phyloP scores from a whole-genome alignment of 352 stramenopile genomes.

The Bremia lactucae region DNA sequence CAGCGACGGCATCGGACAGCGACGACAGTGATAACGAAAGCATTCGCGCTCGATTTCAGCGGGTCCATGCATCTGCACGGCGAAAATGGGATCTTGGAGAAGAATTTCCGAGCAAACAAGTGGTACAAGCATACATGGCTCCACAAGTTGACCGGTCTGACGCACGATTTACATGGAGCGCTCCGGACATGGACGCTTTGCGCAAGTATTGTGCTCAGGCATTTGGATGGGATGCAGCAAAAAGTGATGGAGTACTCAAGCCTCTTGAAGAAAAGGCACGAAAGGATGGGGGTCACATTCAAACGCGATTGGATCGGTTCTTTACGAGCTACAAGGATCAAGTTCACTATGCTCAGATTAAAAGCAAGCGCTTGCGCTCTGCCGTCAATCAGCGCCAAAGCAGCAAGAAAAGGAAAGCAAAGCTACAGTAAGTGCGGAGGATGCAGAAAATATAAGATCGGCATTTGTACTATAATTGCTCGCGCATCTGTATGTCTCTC shows the following conservation, averaged over 20 bases:
- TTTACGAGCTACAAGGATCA: conserved; percentile 95
- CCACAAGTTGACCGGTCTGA: conserved; percentile 82
- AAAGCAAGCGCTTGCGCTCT: conserved; percentile 78
- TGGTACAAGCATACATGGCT: conserved; percentile 90
- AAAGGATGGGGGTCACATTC: conserved; percentile 27
- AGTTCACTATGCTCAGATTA: conserved; percentile 89
- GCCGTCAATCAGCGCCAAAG: conserved; percentile 46
- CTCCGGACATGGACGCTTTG: conserved; percentile 83
- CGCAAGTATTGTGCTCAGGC: conserved; percentile 79
- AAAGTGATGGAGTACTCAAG: conserved; percentile 84
- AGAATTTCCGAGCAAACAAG: conserved; percentile 89
- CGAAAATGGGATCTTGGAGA: conserved; percentile 88
- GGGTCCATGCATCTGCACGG: conserved; percentile 84
- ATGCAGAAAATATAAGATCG: background rate
- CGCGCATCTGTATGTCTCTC: background rate
- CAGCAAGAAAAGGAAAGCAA: conserved; percentile 15
- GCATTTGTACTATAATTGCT: background rate
- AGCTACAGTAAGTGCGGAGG: conserved; percentile 8
- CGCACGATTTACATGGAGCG: conserved; percentile 87
- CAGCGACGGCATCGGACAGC: conserved; percentile 3
- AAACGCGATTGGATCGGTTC: conserved; percentile 91
- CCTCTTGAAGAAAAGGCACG: conserved; percentile 75
- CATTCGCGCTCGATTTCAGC: conserved; percentile 74
- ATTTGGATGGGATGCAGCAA: conserved; percentile 89
- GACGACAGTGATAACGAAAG: conserved; percentile 36